These are phyloP conservation scores for Naematelia encephala DNA, from an alignment of 768 basidiomycete species.

Conservation along the genomic window DNA sequence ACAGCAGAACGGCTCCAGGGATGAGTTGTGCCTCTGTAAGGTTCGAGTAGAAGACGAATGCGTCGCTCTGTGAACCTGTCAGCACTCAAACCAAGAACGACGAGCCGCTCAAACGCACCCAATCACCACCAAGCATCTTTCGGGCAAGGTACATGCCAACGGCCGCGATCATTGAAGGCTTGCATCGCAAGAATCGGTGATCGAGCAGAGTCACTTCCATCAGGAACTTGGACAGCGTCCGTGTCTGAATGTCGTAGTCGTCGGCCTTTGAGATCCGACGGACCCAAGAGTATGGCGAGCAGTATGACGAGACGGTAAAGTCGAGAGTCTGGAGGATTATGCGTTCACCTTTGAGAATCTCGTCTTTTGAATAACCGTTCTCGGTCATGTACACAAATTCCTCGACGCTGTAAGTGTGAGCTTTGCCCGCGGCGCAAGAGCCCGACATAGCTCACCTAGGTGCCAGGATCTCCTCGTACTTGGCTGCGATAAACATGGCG, in stretches of 20 bases:
- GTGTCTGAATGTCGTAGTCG: conserved; percentile 95
- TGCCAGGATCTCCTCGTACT: conserved; percentile 98
- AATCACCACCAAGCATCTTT: conserved; percentile 88
- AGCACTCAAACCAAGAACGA: conserved; percentile 9
- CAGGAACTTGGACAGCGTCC: conserved; percentile 95
- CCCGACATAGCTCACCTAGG: conserved; percentile 59
- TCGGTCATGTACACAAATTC: conserved; percentile 99
- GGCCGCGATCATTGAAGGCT: conserved; percentile 89
- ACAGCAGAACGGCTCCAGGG: conserved; percentile 73
- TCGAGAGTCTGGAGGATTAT: conserved; percentile 91
- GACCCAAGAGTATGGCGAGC: conserved; percentile 99
- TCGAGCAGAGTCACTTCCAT: conserved; percentile 94
- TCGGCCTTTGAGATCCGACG: conserved; percentile 97
- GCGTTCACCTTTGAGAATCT: conserved; percentile 95
- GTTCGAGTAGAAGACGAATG: conserved; percentile 88
- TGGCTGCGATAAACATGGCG: conserved; percentile 97
- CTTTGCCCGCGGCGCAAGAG: background rate
- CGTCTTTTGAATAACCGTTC: conserved; percentile 86
- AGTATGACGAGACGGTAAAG: conserved; percentile 93
- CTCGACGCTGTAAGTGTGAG: conserved; percentile 59
- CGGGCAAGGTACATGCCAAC: conserved; percentile 96
- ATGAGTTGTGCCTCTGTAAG: conserved; percentile 84
- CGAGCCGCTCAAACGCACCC: conserved; percentile 70
- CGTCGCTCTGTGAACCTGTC: conserved; percentile 63
- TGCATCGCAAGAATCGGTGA: conserved; percentile 84